Base-by-base conservation (phyloP, 176 grass and related monocot species). In the Avena insularis region DNA sequence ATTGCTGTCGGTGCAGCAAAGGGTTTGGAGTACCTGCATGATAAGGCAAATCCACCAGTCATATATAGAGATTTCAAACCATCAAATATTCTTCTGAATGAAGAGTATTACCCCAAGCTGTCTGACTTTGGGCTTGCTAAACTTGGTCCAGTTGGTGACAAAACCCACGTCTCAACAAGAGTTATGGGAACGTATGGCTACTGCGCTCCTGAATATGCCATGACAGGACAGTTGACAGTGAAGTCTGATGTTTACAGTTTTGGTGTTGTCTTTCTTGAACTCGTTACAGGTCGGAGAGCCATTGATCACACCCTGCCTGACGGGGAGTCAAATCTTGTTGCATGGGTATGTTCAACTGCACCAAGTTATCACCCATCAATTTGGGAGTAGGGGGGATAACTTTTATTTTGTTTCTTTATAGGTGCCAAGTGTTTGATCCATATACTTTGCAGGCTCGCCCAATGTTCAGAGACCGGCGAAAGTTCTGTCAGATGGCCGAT, bases 171-270 rank as follows among this genome's bases (percentile, higher is more conserved):
- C 33, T 96, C 93, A 80, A 98, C 97, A 81, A 89, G 97, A 60
- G 97, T 98, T 77, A 98, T 98, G 97, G 97, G 97, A 88, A 98
- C 97, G 3, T 98, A 98, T 89, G 97, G 97, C 56, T 98, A 98
- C 82, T 98, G 94, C 9, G 97, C 97, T 79, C 97, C 97, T 89
- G 97, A 98, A 87, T 98, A 98, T 86, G 97, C 97, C 71, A 98
- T 98, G 97, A 98, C 97, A n/a, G 97, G 97, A 72, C 97, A 98
- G 83, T 80, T 98, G 57, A 98, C 97, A 12, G 83, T 96, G 33
- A 98, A 98, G 79, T 98, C 97, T 72, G 97, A 98, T 79, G 97
- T 98, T 81, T 98, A 98, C 83, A 98, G 97, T 92, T 98, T 98
- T 75, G 97, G 97, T 51, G 97, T 98, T 67, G 97, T 98, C 31